Base-by-base conservation (phyloP, 2,329 filamentous ascomycete species). In the Cladorrhinum sp. region DNA sequence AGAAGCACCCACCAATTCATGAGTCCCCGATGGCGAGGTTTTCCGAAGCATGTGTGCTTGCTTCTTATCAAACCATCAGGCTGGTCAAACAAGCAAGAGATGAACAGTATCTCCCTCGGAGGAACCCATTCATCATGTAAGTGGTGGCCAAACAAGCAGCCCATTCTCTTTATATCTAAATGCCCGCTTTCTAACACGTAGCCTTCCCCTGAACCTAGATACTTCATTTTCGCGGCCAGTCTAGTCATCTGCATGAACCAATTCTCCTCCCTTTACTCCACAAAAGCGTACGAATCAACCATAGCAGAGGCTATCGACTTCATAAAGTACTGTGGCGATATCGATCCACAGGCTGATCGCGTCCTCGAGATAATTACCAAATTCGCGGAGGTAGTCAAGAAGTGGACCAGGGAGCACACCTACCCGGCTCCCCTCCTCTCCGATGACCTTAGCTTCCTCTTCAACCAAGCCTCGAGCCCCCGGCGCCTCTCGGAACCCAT, bases 111-210 rank as follows among this genome's bases (percentile, higher is more conserved):
- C 71, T 86, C 21, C 77, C 82, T 1, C 77, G 76, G 55, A 75
- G 82, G 52, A 82, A 86, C 63, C 83, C 82, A 0, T 84, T 86
- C 62, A 74, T 84, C 57, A 77, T 85, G 83, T 86, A 71, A 74
- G 82, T 72, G 14, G 18, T 14, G 7, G 10, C n/a, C 4, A 16
- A 33, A 42, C 10, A 23, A 50, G 2, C 14, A 20, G 18, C 23
- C 42, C 6, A 18, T 50, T 23, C n/a, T n/a, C 42, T 28, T 14
- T 36, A 50, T 18, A 10, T 36, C 5, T 52, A n/a, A n/a, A n/a
- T n/a, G n/a, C n/a, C n/a, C n/a, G 18, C 30, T 58, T 26, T 55
- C 16, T 42, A 26, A 18, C n/a, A n/a, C 24, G 9, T 8, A 42
- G 4, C 46, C 65, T 65, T 54, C 65, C 58, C 20, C 12, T 2